phyloP scores from a whole-genome alignment of 2,329 filamentous ascomycete genomes.

The Thermothelomyces thermophilus region DNA sequence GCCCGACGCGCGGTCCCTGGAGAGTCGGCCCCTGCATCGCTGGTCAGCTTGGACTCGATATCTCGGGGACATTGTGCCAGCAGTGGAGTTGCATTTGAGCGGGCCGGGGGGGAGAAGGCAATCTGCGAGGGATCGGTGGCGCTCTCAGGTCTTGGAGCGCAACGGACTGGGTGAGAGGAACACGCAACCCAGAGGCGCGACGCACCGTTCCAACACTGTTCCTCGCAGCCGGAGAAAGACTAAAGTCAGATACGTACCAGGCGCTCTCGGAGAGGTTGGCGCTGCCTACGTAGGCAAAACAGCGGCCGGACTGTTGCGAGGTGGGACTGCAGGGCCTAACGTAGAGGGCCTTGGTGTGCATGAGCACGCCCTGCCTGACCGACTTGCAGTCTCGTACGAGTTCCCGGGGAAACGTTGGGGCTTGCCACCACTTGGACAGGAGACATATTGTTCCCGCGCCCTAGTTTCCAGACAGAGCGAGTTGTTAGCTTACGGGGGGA shows the following conservation, averaged over 20 bases:
- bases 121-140: no score
- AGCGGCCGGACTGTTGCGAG: neutral
- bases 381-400: conserved; percentile 72
- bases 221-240: no score
- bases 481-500: neutral
- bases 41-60: neutral
- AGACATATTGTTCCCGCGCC: conserved; percentile 79
- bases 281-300: conserved; percentile 83
- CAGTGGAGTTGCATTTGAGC: no score
- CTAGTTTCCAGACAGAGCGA: conserved; percentile 32
- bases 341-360: conserved; percentile 77
- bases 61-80: neutral
- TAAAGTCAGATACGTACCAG: conserved; percentile 56
- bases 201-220: no score
- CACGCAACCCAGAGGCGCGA: no score
- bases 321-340: conserved; percentile 31
- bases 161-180: no score
- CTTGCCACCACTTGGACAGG: conserved; percentile 64
- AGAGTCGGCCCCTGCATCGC: conserved; percentile 62
- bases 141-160: no score
- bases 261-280: conserved; percentile 91
- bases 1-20: conserved; percentile 60
- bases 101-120: no score
- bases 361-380: conserved; percentile 62
- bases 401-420: conserved; percentile 60